Conservation (phyloP, 2,329 filamentous ascomycete species). For the Fusarium austroafricanum region DNA sequence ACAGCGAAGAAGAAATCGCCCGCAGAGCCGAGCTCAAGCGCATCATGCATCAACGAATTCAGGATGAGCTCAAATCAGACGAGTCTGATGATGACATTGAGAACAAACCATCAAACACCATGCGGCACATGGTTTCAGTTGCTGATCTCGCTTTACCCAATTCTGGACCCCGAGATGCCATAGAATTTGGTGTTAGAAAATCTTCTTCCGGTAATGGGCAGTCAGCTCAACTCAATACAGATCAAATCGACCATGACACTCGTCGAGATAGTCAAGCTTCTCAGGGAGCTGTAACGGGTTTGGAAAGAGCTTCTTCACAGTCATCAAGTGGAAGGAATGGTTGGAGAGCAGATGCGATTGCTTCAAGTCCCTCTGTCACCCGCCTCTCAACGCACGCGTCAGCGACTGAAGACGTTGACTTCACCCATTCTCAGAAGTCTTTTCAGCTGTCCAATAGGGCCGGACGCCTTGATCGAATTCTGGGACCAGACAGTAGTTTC, state of each 20-base stretch:
- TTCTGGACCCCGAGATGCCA: conserved; percentile 60
- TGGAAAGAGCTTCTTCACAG: not conserved
- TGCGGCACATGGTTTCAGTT: conserved; percentile 41
- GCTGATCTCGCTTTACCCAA: conserved; percentile 48
- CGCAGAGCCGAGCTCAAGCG: conserved; percentile 67
- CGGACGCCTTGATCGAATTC: conserved; percentile 35
- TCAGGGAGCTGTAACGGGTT: not conserved
- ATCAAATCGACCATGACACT: conserved; percentile 6
- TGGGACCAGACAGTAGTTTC: conserved; percentile 46
- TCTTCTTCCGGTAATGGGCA: conserved; percentile 6
- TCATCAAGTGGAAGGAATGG: not conserved
- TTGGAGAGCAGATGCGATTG: not conserved
- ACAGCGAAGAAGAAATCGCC: conserved; percentile 64
- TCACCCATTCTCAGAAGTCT: conserved; percentile 23
- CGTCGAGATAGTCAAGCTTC: not conserved
- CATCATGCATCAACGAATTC: conserved; percentile 67
- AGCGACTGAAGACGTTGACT: conserved; percentile 9
- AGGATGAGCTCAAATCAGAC: conserved; percentile 65
- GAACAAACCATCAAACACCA: conserved; percentile 44
- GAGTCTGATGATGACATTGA: conserved; percentile 52
- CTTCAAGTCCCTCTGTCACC: not conserved
- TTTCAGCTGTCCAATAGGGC: conserved; percentile 36
- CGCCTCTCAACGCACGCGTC: not conserved
- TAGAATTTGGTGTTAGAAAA: conserved; percentile 56
- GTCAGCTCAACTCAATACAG: not conserved